A percentile compares a stretch with the other conserved stretches of the same genome.
Conservation (phyloP, 768 basidiomycete species). For the Boletus bicolor region DNA sequence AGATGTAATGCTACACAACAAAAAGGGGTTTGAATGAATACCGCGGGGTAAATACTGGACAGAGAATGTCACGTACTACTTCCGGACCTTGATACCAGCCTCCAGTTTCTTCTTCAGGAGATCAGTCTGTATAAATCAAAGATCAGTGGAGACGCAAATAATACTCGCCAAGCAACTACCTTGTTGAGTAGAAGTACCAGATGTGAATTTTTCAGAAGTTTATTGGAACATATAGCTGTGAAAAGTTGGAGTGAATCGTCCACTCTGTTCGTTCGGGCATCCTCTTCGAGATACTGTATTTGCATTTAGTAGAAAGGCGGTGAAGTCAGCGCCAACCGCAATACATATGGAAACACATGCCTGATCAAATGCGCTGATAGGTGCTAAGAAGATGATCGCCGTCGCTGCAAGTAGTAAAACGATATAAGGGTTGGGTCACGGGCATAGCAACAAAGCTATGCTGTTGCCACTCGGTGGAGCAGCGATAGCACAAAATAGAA, state of each 20-base stretch:
- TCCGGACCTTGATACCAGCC: slow-evolving; percentile 62
- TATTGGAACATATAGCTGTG: slow-evolving; percentile 71
- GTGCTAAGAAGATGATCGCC: slow-evolving; percentile 83
- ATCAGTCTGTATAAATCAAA: slow-evolving; percentile 49
- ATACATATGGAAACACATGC: slow-evolving; percentile 33
- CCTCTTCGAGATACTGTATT: slow-evolving; percentile 75
- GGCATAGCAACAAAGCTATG: slow-evolving; percentile 19
- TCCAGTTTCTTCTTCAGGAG: slow-evolving; percentile 69
- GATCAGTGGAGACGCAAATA: slow-evolving; percentile 5
- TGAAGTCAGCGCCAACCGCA: slow-evolving; percentile 4
- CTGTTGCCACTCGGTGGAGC: slow-evolving; percentile 9
- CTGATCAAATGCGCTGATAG: slow-evolving; percentile 87
- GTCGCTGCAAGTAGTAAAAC: slow-evolving; percentile 46
- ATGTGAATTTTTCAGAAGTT: slow-evolving; percentile 67
- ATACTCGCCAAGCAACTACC: slow-evolving; percentile 36
- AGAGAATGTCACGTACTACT: slow-evolving; percentile 56
- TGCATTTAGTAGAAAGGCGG: slow-evolving; percentile 7
- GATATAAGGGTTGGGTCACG: slow-evolving; percentile 7
- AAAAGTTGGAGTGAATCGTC: slow-evolving; percentile 81
- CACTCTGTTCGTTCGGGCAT: slow-evolving; percentile 72
- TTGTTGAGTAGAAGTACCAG: slow-evolving; percentile 78
- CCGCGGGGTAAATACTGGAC: not conserved
- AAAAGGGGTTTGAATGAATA: not conserved
- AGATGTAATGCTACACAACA: slow-evolving; percentile 60
- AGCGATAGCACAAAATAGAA: slow-evolving; percentile 4